A percentile compares a stretch with the other conserved stretches of the same genome.
These are phyloP conservation scores for Eucalyptus decipiens DNA, from an alignment of 345 rosid species.

Conservation along the genomic window DNA sequence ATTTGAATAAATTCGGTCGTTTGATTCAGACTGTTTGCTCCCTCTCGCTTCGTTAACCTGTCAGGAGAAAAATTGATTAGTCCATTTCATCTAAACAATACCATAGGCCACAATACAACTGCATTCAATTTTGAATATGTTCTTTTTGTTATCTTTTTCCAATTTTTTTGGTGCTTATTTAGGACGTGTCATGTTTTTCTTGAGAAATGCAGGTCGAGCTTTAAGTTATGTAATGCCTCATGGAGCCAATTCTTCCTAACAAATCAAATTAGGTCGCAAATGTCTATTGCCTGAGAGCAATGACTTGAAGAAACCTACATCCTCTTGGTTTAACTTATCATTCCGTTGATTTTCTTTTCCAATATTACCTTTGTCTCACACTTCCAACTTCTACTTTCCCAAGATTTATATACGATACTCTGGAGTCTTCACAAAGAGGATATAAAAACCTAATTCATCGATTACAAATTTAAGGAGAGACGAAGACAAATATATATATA, in stretches of 20 bases:
- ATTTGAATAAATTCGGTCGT: no score
- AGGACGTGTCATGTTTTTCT: background rate
- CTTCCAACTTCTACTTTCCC: background rate
- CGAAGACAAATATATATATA: background rate
- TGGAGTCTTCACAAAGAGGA: background rate
- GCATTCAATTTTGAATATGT: background rate
- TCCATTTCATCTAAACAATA: background rate
- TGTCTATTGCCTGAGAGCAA: background rate
- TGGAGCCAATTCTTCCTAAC: background rate
- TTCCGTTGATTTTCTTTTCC: background rate
- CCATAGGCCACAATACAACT: background rate
- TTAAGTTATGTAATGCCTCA: background rate
- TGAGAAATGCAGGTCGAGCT: background rate
- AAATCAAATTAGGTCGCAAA: background rate
- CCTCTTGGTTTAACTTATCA: background rate
- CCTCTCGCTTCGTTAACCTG: no score
- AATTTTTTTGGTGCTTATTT: background rate
- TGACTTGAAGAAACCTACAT: background rate
- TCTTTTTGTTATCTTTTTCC: background rate
- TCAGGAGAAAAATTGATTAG: no score
- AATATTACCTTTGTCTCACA: background rate
- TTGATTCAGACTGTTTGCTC: no score
- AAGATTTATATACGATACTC: background rate
- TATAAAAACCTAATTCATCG: background rate
- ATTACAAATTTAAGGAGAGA: background rate